These are phyloP conservation scores for Yarrowia phangngaensis DNA, from an alignment of 805 yeast species.

Conservation along the genomic window DNA sequence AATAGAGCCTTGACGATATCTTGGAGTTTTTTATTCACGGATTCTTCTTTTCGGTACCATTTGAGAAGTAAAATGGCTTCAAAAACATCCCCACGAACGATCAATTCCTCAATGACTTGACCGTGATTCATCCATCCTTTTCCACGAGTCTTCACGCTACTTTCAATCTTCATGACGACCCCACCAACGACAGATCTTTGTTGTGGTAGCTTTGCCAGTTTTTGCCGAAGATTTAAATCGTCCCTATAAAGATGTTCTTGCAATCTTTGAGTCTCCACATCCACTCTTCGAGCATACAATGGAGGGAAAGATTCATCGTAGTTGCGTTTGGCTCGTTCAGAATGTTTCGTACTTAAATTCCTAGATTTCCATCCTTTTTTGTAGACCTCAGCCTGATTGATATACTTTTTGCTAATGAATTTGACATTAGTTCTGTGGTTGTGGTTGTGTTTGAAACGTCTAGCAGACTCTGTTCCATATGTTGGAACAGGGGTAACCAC, in stretches of 20 bases:
- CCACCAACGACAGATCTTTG: slow-evolving; percentile 10
- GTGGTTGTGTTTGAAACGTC: background rate
- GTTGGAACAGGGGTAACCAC: background rate
- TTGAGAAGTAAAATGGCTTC: slow-evolving; percentile 11
- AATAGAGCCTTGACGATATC: slow-evolving; percentile 4
- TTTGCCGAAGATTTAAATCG: slow-evolving; percentile 1
- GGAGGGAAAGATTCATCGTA: slow-evolving; percentile 9
- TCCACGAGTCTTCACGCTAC: slow-evolving; percentile 10
- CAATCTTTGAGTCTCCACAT: background rate
- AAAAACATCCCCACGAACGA: background rate
- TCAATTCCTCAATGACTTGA: slow-evolving; percentile 4
- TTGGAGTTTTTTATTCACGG: background rate
- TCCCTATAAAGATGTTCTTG: slow-evolving; percentile 7
- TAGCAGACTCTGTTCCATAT: background rate
- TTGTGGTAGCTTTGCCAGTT: slow-evolving; percentile 7
- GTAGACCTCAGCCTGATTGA: slow-evolving; percentile 5
- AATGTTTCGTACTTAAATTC: background rate
- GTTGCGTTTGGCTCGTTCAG: background rate
- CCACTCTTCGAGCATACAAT: slow-evolving; percentile 11
- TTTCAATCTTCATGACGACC: background rate
- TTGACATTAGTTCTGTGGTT: background rate
- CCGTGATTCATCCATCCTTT: slow-evolving; percentile 16
- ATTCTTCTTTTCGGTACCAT: slow-evolving; percentile 7
- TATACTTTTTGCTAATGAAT: slow-evolving; percentile 2
- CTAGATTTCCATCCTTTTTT: background rate